Evolutionary conservation across 495 filamentous ascomycete genomes (phyloP).

Genomic region (Parathielavia appendiculata): DNA sequence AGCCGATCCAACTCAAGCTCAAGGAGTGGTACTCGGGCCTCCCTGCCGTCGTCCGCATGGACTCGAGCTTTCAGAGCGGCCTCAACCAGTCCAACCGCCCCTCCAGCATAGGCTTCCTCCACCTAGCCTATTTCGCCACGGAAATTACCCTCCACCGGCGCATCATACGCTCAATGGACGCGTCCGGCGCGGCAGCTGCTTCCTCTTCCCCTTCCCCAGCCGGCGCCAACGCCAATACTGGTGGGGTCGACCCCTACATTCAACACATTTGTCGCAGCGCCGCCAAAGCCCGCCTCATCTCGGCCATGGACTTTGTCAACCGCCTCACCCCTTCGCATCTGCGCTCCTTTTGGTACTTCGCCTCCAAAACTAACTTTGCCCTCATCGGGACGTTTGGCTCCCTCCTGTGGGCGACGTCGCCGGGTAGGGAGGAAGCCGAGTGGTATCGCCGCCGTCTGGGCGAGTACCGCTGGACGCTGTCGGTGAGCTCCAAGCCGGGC

Average conservation of each 20-base stretch:
- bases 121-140: slow-evolving; percentile 77
- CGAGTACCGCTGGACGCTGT: slow-evolving; percentile 92
- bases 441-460: slow-evolving; percentile 82
- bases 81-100: slow-evolving; percentile 39
- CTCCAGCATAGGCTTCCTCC: slow-evolving; percentile 65
- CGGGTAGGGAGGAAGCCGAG: slow-evolving; percentile 85
- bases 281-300: slow-evolving; percentile 71
- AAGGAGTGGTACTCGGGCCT: slow-evolving; percentile 74
- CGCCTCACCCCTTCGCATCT: slow-evolving; percentile 65
- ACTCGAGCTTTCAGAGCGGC: slow-evolving; percentile 44
- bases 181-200: slow-evolving; percentile 44
- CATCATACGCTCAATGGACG: slow-evolving; percentile 66
- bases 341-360: slow-evolving; percentile 75
- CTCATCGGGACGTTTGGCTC: slow-evolving; percentile 76
- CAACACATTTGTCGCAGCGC: slow-evolving; percentile 93
- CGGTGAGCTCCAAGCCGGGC: slow-evolving; percentile 75
- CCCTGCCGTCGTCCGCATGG: slow-evolving; percentile 62
- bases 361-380: slow-evolving; percentile 74
- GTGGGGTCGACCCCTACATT: slow-evolving; percentile 60
- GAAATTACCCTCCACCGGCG: slow-evolving; percentile 81
- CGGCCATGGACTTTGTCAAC: slow-evolving; percentile 75
- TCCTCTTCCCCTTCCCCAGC: slow-evolving; percentile 39
- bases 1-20: slow-evolving; percentile 76
- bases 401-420: slow-evolving; percentile 80
- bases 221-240: background rate